Evolutionary conservation across 2,329 filamentous ascomycete species (phyloP).

Genomic region (Fusarium sp.): DNA sequence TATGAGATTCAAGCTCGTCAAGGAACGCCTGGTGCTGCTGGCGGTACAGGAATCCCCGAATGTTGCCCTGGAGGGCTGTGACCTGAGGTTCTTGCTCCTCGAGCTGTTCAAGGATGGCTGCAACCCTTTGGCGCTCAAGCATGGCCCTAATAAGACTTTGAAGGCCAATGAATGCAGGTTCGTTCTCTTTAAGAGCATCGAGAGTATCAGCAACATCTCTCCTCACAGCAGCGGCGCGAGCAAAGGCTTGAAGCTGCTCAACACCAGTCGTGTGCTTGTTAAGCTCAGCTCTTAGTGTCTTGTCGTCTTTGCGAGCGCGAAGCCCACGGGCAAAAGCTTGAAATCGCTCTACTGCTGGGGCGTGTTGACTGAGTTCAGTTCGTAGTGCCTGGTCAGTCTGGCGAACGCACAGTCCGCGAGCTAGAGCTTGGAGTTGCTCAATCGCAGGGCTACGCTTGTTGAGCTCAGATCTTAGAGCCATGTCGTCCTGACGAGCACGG

Average conservation of each 20-base stretch:
- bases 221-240: constrained; percentile 64
- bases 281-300: constrained; percentile 58
- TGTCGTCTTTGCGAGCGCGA: constrained; percentile 13
- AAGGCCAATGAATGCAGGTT: constrained; percentile 57
- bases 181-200: constrained; percentile 56
- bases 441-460: constrained; percentile 53
- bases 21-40: constrained; percentile 69
- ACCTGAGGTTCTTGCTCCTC: constrained; percentile 65
- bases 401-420: constrained; percentile 50
- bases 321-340: constrained; percentile 60
- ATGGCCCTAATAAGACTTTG: constrained; percentile 70
- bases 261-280: constrained; percentile 53
- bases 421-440: constrained; percentile 57
- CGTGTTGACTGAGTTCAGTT: constrained; percentile 57
- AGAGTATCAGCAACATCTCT: constrained; percentile 58
- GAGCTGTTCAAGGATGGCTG: constrained; percentile 62
- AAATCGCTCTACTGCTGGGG: constrained; percentile 53
- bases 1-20: constrained; percentile 73
- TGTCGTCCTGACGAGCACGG: constrained; percentile 54
- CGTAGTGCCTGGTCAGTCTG: constrained; percentile 47
- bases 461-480: constrained; percentile 57
- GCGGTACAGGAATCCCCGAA: constrained; percentile 71
- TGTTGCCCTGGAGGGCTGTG: constrained; percentile 70
- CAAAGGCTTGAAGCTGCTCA: constrained; percentile 58
- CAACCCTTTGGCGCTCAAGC: constrained; percentile 61